Conservation (phyloP, 192 early-diverging fungal species). For the Podila minutissima region DNA sequence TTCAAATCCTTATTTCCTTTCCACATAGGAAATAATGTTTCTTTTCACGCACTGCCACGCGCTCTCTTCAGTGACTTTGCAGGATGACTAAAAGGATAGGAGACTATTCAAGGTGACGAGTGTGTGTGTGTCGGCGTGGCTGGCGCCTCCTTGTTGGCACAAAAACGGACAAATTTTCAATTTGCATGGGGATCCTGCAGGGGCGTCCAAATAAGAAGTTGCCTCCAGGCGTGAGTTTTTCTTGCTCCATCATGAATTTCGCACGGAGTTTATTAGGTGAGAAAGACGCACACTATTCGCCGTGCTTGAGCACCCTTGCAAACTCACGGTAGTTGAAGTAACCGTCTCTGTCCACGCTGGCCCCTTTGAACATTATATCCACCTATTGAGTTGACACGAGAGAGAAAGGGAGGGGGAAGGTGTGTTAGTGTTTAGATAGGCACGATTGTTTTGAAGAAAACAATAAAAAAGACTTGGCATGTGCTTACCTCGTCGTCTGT, state of each 20-base stretch:
- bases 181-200: too few relatives aligned
- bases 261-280: not conserved
- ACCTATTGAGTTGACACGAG: slow-evolving; percentile 56
- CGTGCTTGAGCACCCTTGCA: slow-evolving; percentile 93
- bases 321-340: slow-evolving; percentile 94
- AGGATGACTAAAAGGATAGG: too few relatives aligned
- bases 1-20: too few relatives aligned
- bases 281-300: slow-evolving; percentile 62
- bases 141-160: too few relatives aligned
- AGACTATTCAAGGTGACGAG: too few relatives aligned
- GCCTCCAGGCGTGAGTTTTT: too few relatives aligned
- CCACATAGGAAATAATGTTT: too few relatives aligned
- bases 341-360: slow-evolving; percentile 77
- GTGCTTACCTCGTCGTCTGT: slow-evolving; percentile 84
- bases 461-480: not conserved
- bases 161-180: too few relatives aligned
- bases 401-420: not conserved
- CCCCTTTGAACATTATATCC: slow-evolving; percentile 93
- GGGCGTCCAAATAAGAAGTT: too few relatives aligned
- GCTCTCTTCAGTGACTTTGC: too few relatives aligned
- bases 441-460: not conserved
- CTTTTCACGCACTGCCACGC: too few relatives aligned
- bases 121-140: too few relatives aligned
- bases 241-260: not conserved
- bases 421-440: not conserved